Percentiles rank a stretch among this genome's conserved stretches.
These are phyloP conservation scores for Leccinum arenicola DNA, from an alignment of 768 basidiomycete species.

Conservation along the genomic window DNA sequence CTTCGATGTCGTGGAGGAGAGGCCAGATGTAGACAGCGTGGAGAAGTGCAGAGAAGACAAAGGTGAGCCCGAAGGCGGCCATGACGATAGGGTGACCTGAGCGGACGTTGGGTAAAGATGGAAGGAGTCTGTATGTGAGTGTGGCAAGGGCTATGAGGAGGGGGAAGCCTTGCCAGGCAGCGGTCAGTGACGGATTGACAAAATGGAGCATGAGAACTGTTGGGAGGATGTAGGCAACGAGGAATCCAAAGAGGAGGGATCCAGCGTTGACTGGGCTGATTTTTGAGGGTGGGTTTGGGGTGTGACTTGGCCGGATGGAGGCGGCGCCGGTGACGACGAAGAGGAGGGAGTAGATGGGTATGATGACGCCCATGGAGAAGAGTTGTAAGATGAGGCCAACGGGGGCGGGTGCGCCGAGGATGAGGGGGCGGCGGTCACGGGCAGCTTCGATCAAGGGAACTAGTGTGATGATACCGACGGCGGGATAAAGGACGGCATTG, in stretches of 20 bases:
- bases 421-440: conserved; percentile 33
- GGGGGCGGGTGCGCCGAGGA: conserved; percentile 41
- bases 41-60: conserved; percentile 23
- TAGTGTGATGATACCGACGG: conserved; percentile 25
- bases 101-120: conserved; percentile 12
- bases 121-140: conserved; percentile 38
- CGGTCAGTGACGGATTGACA: conserved; percentile 42
- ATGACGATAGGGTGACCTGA: conserved; percentile 24
- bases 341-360: conserved; percentile 48
- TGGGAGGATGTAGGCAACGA: conserved; percentile 46
- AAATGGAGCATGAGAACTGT: conserved; percentile 43
- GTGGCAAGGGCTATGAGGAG: conserved; percentile 43
- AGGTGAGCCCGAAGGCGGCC: conserved; percentile 13
- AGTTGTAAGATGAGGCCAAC: conserved; percentile 42
- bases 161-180: conserved; percentile 55
- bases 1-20: background rate
- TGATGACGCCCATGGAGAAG: conserved; percentile 40
- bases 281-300: conserved; percentile 14
- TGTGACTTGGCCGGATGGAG: background rate
- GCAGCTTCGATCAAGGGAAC: conserved; percentile 46
- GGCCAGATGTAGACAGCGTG: conserved; percentile 27
- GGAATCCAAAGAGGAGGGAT: conserved; percentile 48
- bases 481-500: conserved; percentile 14
- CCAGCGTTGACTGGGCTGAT: conserved; percentile 49
- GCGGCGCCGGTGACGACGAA: conserved; percentile 41